phyloP scores from a whole-genome alignment of 768 basidiomycete species.

The Mrakia frigida region DNA sequence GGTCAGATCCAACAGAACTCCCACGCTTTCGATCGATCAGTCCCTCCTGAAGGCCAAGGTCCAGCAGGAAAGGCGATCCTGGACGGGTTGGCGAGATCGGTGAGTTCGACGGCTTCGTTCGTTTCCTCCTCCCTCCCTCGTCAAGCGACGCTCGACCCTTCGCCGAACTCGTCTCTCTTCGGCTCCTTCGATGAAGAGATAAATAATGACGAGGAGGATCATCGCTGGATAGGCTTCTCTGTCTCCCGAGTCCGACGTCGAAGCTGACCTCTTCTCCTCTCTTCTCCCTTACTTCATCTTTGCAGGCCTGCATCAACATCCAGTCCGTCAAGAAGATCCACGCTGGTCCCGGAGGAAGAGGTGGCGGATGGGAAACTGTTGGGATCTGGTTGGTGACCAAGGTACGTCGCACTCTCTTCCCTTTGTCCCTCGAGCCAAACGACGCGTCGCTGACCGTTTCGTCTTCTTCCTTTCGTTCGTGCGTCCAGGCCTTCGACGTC shows the following conservation, averaged over 20 bases:
- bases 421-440: neutral
- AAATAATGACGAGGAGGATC: too few species aligned
- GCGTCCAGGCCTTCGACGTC: neutral
- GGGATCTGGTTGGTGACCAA: neutral
- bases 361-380: neutral
- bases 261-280: neutral
- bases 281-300: neutral
- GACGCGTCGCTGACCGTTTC: too few species aligned
- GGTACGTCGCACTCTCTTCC: neutral
- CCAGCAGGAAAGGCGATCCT: neutral
- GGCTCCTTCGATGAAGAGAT: too few species aligned
- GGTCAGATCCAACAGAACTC: neutral
- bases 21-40: neutral
- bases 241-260: too few species aligned
- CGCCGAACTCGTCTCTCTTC: too few species aligned
- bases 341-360: neutral
- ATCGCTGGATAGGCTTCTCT: too few species aligned
- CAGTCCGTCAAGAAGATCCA: neutral
- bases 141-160: too few species aligned
- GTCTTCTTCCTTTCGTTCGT: too few species aligned
- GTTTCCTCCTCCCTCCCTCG: neutral
- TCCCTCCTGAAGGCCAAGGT: neutral
- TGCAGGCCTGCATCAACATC: neutral
- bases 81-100: neutral
- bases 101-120: neutral